Base-by-base conservation (phyloP, 768 basidiomycete species). In the Floccularia luteovirens region DNA sequence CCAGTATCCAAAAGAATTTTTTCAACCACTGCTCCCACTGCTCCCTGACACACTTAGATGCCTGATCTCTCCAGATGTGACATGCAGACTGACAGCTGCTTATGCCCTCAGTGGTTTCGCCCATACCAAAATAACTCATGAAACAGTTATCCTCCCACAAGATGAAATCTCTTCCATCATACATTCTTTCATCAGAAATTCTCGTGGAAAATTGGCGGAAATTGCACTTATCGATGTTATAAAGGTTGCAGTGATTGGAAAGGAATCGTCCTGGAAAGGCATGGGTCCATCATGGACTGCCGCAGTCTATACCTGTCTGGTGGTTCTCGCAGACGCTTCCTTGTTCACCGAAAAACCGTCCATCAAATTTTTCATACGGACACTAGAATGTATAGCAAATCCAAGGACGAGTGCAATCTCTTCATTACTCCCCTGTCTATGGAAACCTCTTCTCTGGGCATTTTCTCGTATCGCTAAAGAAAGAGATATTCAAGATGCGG, bases 381-480 rank as follows among this genome's bases (percentile, higher is more conserved):
- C 56, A 6, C 57, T 76, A 17, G 54, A 50, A 6, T 45, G 53
- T 21, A 44, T 66, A 2, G 48, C 58, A 14, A 48, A 36, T 3
- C 64, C 72, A 43, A 58, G 59, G 34, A 53, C 58, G n/a, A 48
- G 53, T 8, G 37, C 54, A 4, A 56, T 72, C 8, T 60, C 59
- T 10, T 50, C 57, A 13, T 55, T 75, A 5, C 64, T 69, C 31
- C 52, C 67, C 1, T 64, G 64, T 24, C 54, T 72, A 16, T 82
- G 78, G 78, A 63, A 60, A 38, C 66, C 71, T 38, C 58, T 80
- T 20, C 55, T 80, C 16, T 81, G 79, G 78, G 66, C 70, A 1
- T 78, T 72, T 43, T 56, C 66, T 14, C 64, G 62, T 13, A 49
- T 78, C 33, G 60, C 63, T 10, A 19, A 14, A 7, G 44, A 31